These are phyloP conservation scores for Tolypocladium endophyticum DNA, from an alignment of 2,329 filamentous ascomycete genomes.

Conservation along the genomic window DNA sequence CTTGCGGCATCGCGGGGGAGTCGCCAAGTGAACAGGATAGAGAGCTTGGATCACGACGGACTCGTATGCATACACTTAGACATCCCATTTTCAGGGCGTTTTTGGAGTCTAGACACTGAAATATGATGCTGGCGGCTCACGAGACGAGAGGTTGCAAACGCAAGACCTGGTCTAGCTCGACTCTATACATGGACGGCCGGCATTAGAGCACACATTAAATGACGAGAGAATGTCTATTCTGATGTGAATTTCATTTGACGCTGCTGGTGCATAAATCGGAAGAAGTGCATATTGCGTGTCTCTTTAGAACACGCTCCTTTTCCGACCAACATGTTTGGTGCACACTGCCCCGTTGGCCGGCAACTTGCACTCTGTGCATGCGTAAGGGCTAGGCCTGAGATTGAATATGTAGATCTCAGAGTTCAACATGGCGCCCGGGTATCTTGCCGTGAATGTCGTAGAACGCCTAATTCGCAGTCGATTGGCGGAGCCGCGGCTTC, in stretches of 20 bases:
- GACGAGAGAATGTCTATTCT: neutral
- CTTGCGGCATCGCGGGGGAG: constrained; percentile 3
- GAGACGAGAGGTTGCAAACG: neutral
- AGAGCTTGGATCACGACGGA: constrained; percentile 5
- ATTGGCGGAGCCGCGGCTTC: neutral
- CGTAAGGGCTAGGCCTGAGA: too few species aligned
- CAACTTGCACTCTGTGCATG: neutral
- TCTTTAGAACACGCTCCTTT: neutral
- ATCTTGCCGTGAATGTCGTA: neutral
- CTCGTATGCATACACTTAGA: constrained; percentile 4
- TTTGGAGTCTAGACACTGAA: constrained; percentile 6
- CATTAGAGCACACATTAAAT: neutral
- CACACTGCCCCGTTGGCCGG: too few species aligned
- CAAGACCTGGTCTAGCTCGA: neutral
- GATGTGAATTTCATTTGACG: neutral
- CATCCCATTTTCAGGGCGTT: constrained; percentile 19
- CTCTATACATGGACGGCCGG: neutral
- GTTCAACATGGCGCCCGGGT: neutral
- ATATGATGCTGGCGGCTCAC: neutral
- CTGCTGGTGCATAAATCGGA: neutral
- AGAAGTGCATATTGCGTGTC: neutral
- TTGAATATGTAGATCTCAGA: too few species aligned
- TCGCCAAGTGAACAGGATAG: constrained; percentile 11
- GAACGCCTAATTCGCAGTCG: neutral
- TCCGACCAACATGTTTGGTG: neutral